phyloP scores from a whole-genome alignment of 306 rosid species.

The Dalbergia oliveri region DNA sequence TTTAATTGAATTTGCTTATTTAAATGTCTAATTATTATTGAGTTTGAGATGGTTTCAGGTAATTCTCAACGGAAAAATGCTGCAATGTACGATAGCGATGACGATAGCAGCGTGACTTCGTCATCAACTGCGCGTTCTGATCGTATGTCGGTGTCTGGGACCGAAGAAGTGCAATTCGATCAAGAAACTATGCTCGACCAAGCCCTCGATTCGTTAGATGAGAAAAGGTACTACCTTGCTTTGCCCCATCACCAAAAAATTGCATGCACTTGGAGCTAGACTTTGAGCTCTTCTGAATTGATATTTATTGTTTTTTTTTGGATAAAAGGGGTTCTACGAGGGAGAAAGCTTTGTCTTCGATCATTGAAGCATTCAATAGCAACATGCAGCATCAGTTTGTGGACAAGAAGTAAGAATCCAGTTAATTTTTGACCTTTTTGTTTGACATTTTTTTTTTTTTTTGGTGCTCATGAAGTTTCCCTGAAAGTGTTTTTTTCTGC shows the following conservation, averaged over 20 bases:
- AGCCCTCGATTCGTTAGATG: slow-evolving; percentile 86
- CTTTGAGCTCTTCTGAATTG: neutral
- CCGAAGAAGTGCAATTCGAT: slow-evolving; percentile 69
- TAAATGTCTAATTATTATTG: neutral
- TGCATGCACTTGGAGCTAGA: slow-evolving; percentile 23
- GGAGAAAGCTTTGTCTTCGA: slow-evolving; percentile 73
- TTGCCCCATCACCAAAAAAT: neutral
- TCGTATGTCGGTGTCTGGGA: slow-evolving; percentile 58
- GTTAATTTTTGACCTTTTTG: neutral
- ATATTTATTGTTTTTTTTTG: neutral
- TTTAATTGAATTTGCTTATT: neutral
- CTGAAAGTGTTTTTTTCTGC: neutral
- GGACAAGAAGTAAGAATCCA: slow-evolving; percentile 77
- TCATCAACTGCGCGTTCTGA: slow-evolving; percentile 81
- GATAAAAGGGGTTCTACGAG: slow-evolving; percentile 81
- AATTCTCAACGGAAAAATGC: slow-evolving; percentile 83
- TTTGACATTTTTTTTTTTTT: neutral
- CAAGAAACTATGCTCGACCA: slow-evolving; percentile 82
- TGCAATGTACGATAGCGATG: slow-evolving; percentile 74
- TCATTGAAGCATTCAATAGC: slow-evolving; percentile 74
- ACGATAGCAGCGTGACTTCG: slow-evolving; percentile 88
- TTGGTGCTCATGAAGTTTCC: neutral
- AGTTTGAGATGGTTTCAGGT: slow-evolving; percentile 49
- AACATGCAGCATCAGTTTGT: slow-evolving; percentile 78
- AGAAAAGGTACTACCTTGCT: slow-evolving; percentile 69